These are phyloP conservation scores for Eimeria maxima DNA, from an alignment of 169 alveolate genomes.

Conservation along the genomic window DNA sequence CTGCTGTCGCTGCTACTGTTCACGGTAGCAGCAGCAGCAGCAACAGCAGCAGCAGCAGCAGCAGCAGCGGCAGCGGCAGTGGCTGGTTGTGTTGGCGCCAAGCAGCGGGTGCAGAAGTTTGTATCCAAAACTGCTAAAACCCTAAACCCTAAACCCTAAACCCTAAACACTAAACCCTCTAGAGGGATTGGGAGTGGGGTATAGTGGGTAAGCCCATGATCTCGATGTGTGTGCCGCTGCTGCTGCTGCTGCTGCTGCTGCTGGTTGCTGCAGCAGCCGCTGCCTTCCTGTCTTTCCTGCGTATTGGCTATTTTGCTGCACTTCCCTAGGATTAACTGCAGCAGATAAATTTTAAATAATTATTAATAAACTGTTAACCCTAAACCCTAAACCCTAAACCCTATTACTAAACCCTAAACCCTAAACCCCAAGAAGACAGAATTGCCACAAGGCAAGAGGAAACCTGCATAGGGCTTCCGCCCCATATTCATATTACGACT, in stretches of 20 bases:
- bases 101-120: background rate
- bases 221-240: background rate
- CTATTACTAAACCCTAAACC: too few species aligned
- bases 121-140: background rate
- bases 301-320: too few species aligned
- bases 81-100: background rate
- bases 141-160: constrained; percentile 5
- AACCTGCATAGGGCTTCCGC: background rate
- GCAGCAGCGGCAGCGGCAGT: constrained; percentile 19
- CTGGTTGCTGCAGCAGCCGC: background rate
- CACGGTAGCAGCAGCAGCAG: background rate
- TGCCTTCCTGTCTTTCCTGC: background rate
- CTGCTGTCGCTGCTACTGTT: background rate
- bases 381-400: background rate
- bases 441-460: background rate
- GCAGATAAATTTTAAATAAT: background rate
- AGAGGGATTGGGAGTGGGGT: background rate
- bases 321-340: background rate
- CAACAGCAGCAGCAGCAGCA: constrained; percentile 35
- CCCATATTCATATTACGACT: background rate
- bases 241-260: constrained; percentile 4
- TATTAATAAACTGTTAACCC: too few species aligned
- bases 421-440: background rate
- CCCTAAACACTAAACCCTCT: constrained; percentile 25
- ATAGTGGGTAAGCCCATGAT: background rate